Conservation (phyloP, 257 asterid genomes). For the Nicotiana paniculata region DNA sequence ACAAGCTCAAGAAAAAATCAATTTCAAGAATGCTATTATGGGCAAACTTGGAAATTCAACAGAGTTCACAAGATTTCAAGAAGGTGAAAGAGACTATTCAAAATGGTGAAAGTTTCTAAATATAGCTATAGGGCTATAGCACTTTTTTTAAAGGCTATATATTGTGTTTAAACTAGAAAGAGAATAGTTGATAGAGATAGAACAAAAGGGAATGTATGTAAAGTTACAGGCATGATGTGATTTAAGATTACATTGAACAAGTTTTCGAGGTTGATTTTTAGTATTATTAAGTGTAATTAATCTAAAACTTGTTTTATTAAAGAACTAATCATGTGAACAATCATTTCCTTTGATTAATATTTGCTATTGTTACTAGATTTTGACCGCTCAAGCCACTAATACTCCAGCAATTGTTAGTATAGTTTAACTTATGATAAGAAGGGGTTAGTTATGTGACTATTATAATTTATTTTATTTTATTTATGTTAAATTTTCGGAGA, state of each 20-base stretch:
- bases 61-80: conserved; percentile 21
- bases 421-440: no score
- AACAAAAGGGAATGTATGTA: background rate
- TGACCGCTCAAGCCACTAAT: background rate
- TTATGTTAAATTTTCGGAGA: no score
- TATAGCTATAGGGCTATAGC: background rate
- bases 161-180: background rate
- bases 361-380: background rate
- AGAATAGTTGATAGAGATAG: conserved; percentile 3
- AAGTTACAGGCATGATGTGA: conserved; percentile 7
- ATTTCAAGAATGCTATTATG: conserved; percentile 56
- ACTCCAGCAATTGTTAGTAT: no score
- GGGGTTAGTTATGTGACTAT: no score
- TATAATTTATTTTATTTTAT: no score
- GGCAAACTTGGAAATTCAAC: conserved; percentile 43
- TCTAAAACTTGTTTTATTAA: background rate
- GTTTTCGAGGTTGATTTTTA: background rate
- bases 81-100: conserved; percentile 4
- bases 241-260: background rate
- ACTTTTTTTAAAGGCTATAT: background rate
- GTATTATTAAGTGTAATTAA: background rate
- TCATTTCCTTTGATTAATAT: background rate
- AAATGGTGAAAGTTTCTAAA: background rate
- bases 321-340: background rate
- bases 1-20: conserved; percentile 42